phyloP scores from a whole-genome alignment of 2,329 filamentous ascomycete species.

The Peltaster fructicola region DNA sequence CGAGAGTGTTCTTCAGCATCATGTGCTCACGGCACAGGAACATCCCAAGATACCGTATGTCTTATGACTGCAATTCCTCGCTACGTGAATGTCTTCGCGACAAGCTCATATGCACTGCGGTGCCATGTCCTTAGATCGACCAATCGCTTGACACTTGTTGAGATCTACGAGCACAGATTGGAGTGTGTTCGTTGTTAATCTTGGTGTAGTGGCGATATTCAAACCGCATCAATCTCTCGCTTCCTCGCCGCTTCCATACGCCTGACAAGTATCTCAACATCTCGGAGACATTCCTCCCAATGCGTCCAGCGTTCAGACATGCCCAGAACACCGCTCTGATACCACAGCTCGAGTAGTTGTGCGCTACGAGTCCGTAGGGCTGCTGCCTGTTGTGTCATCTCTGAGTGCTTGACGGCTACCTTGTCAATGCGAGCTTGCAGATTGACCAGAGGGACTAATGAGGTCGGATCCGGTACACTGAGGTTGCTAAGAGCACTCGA shows the following conservation, averaged over 20 bases:
- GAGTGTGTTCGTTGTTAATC: too few relatives aligned
- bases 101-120: too few relatives aligned
- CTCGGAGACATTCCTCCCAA: conserved; percentile 49
- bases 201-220: conserved; percentile 4
- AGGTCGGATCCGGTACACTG: conserved; percentile 23
- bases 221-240: conserved; percentile 30
- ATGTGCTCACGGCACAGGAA: too few relatives aligned
- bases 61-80: too few relatives aligned
- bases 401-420: conserved; percentile 40
- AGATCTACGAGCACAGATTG: too few relatives aligned
- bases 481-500: conserved; percentile 28
- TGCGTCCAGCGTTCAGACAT: conserved; percentile 53
- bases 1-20: too few relatives aligned
- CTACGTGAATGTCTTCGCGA: too few relatives aligned
- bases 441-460: conserved; percentile 36
- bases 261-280: conserved; percentile 46
- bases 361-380: conserved; percentile 48
- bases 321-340: conserved; percentile 51
- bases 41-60: too few relatives aligned
- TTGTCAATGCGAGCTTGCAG: conserved; percentile 45
- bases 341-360: conserved; percentile 40
- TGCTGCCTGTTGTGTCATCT: conserved; percentile 44
- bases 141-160: too few relatives aligned
- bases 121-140: too few relatives aligned
- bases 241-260: conserved; percentile 42